Conservation (phyloP, 2,329 filamentous ascomycete genomes). For the Fusarium sp. region DNA sequence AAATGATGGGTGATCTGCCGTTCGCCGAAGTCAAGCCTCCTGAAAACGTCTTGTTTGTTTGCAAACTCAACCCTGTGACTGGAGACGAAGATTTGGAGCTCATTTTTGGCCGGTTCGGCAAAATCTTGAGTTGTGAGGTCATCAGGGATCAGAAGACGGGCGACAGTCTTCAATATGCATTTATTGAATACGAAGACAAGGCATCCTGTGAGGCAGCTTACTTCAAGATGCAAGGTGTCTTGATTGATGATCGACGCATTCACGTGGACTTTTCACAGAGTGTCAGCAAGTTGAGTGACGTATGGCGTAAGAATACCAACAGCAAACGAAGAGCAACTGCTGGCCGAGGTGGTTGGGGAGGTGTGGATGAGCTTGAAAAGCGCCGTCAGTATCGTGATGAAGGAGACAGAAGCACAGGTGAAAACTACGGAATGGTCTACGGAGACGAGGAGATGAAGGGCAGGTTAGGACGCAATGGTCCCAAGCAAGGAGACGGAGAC, state of each 20-base stretch:
- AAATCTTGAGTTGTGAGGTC: conserved; percentile 93
- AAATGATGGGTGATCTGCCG: conserved; percentile 97
- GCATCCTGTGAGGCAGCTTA: conserved; percentile 93
- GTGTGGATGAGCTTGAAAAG: conserved; percentile 87
- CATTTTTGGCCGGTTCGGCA: conserved; percentile 96
- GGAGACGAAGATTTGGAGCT: conserved; percentile 93
- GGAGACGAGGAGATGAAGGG: conserved; percentile 74
- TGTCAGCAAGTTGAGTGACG: conserved; percentile 85
- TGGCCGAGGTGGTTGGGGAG: conserved; percentile 83
- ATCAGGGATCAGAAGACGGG: conserved; percentile 93
- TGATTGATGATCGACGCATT: conserved; percentile 97
- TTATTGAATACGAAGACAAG: conserved; percentile 96
- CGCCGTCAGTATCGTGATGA: conserved; percentile 87
- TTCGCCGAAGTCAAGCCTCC: conserved; percentile 98
- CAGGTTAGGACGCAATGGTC: conserved; percentile 55
- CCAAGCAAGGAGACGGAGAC: conserved; percentile 37
- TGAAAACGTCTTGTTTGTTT: conserved; percentile 97
- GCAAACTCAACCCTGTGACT: conserved; percentile 97
- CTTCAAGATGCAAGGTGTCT: conserved; percentile 97
- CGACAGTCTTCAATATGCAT: conserved; percentile 95
- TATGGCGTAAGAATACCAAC: conserved; percentile 88
- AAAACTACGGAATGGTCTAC: conserved; percentile 82
- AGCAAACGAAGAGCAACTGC: conserved; percentile 72
- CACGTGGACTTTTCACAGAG: conserved; percentile 99
- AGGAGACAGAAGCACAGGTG: conserved; percentile 55